phyloP scores from a whole-genome alignment of 176 grass and related monocot species.

The Rhynchospora pubera region DNA sequence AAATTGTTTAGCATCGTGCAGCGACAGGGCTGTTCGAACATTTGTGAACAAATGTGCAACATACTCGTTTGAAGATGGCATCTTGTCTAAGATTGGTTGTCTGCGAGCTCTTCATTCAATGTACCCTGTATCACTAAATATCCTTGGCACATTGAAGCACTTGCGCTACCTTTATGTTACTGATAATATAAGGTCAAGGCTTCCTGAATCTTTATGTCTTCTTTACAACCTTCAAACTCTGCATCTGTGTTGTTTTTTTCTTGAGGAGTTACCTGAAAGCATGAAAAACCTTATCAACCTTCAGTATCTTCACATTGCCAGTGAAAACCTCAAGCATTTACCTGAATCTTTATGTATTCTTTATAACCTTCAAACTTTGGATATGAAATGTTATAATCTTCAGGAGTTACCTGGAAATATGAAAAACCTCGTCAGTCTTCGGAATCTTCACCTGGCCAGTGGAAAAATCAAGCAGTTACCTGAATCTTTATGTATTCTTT shows the following conservation, averaged over 20 bases:
- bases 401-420: neutral
- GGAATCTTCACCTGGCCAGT: neutral
- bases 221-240: neutral
- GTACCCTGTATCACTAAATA: neutral
- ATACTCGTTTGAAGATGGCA: too few species aligned
- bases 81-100: too few species aligned
- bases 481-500: neutral
- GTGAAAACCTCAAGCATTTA: neutral
- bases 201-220: slow-evolving; percentile 12
- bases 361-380: neutral
- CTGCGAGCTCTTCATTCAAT: neutral
- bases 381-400: neutral
- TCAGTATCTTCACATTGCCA: too few species aligned
- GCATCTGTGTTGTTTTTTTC: too few species aligned
- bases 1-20: too few species aligned
- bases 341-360: neutral
- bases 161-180: neutral
- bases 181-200: neutral
- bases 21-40: too few species aligned
- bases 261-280: too few species aligned
- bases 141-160: neutral
- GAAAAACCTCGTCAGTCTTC: neutral
- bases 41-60: too few species aligned
- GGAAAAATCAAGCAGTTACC: neutral
- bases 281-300: too few species aligned